phyloP scores from a whole-genome alignment of 2,329 filamentous ascomycete genomes.

The Niveomyces coronatus region DNA sequence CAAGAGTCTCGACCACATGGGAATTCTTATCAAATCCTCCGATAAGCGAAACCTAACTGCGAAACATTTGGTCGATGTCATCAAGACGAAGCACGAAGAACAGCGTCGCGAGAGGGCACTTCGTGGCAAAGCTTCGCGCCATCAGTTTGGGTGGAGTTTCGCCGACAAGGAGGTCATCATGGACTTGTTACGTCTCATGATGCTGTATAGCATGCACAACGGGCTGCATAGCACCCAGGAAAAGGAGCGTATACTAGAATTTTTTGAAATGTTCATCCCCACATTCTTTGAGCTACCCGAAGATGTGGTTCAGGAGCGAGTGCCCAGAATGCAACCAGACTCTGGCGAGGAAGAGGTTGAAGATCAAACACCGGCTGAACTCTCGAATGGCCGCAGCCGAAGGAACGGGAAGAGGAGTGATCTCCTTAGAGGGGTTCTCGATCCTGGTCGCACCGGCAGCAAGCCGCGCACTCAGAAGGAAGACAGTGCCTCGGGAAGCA shows the following conservation, averaged over 20 bases:
- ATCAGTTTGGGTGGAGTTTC: slow-evolving; percentile 70
- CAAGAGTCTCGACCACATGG: slow-evolving; percentile 94
- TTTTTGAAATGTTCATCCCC: slow-evolving; percentile 67
- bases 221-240: slow-evolving; percentile 62
- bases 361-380: slow-evolving; percentile 59
- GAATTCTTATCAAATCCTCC: slow-evolving; percentile 73
- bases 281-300: slow-evolving; percentile 67
- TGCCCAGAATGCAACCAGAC: slow-evolving; percentile 58
- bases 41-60: slow-evolving; percentile 89
- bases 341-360: slow-evolving; percentile 71
- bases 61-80: slow-evolving; percentile 81
- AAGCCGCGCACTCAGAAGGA: slow-evolving; percentile 65
- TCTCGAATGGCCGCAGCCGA: slow-evolving; percentile 56
- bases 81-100: slow-evolving; percentile 88
- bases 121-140: slow-evolving; percentile 49
- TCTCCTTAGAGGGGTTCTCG: slow-evolving; percentile 76
- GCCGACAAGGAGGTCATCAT: slow-evolving; percentile 58
- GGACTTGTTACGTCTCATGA: slow-evolving; percentile 51
- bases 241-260: slow-evolving; percentile 62
- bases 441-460: slow-evolving; percentile 63
- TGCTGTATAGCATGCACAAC: slow-evolving; percentile 55
- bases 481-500: slow-evolving; percentile 68
- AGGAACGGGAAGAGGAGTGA: slow-evolving; percentile 70
- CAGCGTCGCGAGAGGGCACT: slow-evolving; percentile 62
- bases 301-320: slow-evolving; percentile 55